Base-by-base conservation (phyloP, 805 yeast species). In the Saturnispora besseyi region DNA sequence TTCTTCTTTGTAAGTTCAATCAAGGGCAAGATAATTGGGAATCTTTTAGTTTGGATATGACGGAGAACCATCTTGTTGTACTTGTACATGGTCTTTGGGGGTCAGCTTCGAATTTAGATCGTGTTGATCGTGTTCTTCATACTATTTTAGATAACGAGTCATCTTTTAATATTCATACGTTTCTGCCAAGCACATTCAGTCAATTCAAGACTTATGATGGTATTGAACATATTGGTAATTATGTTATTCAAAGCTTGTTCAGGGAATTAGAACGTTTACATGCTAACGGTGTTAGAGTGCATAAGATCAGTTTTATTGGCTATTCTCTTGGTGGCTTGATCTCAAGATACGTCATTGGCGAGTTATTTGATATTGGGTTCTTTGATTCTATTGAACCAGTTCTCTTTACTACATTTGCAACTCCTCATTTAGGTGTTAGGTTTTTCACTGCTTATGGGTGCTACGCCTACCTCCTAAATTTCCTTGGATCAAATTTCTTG, bases 271-370 rank as follows among this genome's bases (percentile, higher is more conserved):
- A 65, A 15, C 60, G 54, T 10, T 62, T 68, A 53, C 50, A 65
- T 43, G n/a, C 10, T 7, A 29, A 37, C 4, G 58, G 59, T 49
- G 56, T 65, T 45, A 50, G 60, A 24, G 75, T 75, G 13, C 62
- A 62, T 11, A 76, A 80, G 56, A 76, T 91, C 45, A 85, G 95
- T 53, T 71, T 91, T 40, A 74, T 87, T 3, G 96, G 98, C 0
- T 91, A 90, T 63, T 87, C 96, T 0, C 68, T 91, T 51, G 97
- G 98, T 22, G 98, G 98, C 0, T 66, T 90, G 33, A 79, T 91
- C 31, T 73, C 89, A 0, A 71, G 97, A 46, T 89, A 87, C 62
- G 82, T 88, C 26, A 73, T 89, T 44, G 58, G 76, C 63, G 64
- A 82, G 71, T 53, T 75, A 69, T 57, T 72, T 68, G 52, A 71